phyloP scores from a whole-genome alignment of 2,329 filamentous ascomycete species.

The Hymenoscyphus fraxineus region DNA sequence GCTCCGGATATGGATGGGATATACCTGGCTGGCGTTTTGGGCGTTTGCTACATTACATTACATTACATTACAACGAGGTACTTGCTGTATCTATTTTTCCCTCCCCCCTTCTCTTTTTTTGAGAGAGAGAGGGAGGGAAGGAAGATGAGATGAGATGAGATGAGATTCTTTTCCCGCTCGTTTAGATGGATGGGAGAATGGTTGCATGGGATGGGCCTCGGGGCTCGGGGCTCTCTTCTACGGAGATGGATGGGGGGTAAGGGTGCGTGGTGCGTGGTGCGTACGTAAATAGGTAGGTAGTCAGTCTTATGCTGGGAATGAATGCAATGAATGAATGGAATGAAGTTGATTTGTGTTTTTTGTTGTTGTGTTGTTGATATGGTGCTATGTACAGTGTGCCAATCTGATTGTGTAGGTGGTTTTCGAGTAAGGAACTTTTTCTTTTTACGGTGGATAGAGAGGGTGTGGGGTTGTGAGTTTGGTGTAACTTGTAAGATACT shows the following conservation, averaged over 20 bases:
- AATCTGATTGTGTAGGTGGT: too few relatives aligned
- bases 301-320: neutral
- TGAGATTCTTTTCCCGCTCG: neutral
- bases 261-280: neutral
- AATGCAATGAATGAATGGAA: neutral
- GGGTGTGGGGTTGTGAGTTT: too few relatives aligned
- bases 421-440: too few relatives aligned
- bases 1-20: neutral
- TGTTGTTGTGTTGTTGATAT: too few relatives aligned
- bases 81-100: neutral
- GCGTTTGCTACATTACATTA: neutral
- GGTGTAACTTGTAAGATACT: too few relatives aligned
- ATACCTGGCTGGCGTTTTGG: neutral
- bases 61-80: neutral
- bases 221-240: neutral
- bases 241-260: neutral
- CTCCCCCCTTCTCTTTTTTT: too few relatives aligned
- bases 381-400: too few relatives aligned
- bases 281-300: neutral
- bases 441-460: too few relatives aligned
- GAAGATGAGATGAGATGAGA: neutral
- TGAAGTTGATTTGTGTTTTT: neutral
- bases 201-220: neutral
- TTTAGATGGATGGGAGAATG: neutral
- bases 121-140: neutral